phyloP scores from a whole-genome alignment of 495 filamentous ascomycete genomes.

The Aspergillus saccharolyticus region DNA sequence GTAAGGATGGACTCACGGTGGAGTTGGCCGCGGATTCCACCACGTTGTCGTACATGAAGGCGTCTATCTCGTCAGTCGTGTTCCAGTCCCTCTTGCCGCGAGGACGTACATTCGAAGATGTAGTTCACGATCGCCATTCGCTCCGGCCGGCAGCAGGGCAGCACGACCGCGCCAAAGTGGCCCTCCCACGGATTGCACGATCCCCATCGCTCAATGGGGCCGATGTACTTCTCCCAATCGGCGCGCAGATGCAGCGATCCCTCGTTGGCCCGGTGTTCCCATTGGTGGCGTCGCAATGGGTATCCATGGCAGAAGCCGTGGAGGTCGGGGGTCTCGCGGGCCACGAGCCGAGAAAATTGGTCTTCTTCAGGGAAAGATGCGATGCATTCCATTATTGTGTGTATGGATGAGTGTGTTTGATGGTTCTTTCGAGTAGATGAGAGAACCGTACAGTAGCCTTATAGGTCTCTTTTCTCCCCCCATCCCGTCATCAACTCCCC shows the following conservation, averaged over 20 bases:
- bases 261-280: conserved; percentile 18
- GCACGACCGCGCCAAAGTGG: conserved; percentile 19
- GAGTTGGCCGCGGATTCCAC: conserved; percentile 20
- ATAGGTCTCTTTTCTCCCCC: not conserved
- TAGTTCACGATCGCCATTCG: conserved; percentile 17
- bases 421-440: no score
- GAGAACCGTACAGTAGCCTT: no score
- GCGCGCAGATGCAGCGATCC: conserved; percentile 17
- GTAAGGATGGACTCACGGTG: conserved; percentile 7
- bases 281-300: conserved; percentile 16
- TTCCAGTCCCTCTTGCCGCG: not conserved
- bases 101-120: conserved; percentile 21
- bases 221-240: conserved; percentile 20
- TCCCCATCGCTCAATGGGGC: conserved; percentile 23
- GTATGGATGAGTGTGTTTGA: no score
- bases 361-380: not conserved
- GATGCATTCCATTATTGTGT: not conserved
- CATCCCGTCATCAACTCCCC: not conserved
- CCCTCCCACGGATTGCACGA: conserved; percentile 20
- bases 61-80: conserved; percentile 11
- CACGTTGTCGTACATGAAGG: conserved; percentile 24
- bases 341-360: conserved; percentile 7
- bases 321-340: conserved; percentile 10
- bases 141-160: conserved; percentile 20
- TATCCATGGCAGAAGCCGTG: conserved; percentile 17